Percentiles rank a stretch among this genome's conserved stretches.
These are phyloP conservation scores for Rubia yunnanensis DNA, from an alignment of 257 asterid genomes.

Conservation along the genomic window DNA sequence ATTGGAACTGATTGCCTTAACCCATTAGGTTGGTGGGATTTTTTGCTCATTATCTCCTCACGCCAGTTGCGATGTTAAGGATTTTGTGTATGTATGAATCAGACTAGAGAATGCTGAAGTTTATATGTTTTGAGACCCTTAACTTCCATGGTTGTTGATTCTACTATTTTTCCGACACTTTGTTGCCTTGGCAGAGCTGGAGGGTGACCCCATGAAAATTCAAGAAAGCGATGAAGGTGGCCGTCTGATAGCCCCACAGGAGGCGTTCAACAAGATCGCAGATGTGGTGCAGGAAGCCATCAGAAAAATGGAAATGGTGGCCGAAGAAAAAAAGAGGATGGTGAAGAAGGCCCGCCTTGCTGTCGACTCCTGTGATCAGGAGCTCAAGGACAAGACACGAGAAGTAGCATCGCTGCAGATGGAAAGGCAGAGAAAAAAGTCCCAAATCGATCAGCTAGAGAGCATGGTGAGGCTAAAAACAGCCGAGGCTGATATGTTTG, in stretches of 20 bases:
- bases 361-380: conserved; percentile 82
- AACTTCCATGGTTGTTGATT: not conserved
- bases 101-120: not conserved
- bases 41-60: not conserved
- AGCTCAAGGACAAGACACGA: conserved; percentile 79
- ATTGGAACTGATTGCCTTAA: not conserved
- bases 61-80: not conserved
- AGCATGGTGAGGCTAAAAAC: conserved; percentile 76
- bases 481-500: conserved; percentile 95
- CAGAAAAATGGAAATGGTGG: conserved; percentile 79
- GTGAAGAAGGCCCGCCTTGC: conserved; percentile 74
- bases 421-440: conserved; percentile 81
- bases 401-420: conserved; percentile 63
- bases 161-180: not conserved
- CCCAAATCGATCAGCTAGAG: conserved; percentile 78
- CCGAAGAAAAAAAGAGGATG: conserved; percentile 80
- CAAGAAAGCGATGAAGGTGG: conserved; percentile 63
- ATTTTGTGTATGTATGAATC: not conserved
- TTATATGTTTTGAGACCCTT: not conserved
- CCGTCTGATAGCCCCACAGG: conserved; percentile 67
- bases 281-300: conserved; percentile 95
- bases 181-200: conserved; percentile 45
- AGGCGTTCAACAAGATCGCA: conserved; percentile 80
- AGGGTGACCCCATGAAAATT: conserved; percentile 47
- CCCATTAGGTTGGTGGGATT: not conserved